Base-by-base conservation (phyloP, 768 basidiomycete species). In the Rickenella mellea region DNA sequence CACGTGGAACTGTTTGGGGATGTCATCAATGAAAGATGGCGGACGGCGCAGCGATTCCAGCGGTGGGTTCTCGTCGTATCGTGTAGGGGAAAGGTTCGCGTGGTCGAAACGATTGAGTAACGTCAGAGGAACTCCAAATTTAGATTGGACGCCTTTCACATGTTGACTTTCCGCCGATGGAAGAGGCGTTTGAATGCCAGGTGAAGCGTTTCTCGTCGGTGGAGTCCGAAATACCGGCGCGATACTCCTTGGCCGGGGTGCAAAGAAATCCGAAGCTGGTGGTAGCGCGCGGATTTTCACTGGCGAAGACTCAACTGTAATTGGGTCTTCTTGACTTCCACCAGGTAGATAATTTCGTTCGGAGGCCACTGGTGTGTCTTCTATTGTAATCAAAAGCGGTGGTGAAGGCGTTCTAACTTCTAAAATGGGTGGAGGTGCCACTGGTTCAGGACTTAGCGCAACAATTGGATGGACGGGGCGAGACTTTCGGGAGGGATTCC, bases 151-250 rank as follows among this genome's bases (percentile, higher is more conserved):
- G 27, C 80, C 80, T 48, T 70, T 75, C 48, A 80, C 68, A 59
- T 85, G 83, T 52, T 82, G 80, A 12, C 61, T 64, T 19, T 63
- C 59, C 35, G 51, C 51, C 48, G 63, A 61, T 24, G 83, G 83
- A 51, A 70, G 73, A 17, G 74, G 73, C 0, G 61, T 65, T 14
- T 46, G 45, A 17, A 39, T 26, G 38, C 38, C 33, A 27, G 28
- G 25, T 14, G 27, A 22, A 38, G 29, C 24, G 25, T 45, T 30
- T 42, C 22, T 49, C 39, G 20, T 40, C 17, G 39, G 41, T 29
- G 47, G 41, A 28, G 9, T 27, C n/a, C 24, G 15, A 11, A 19
- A 28, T 56, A 60, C 12, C 48, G 28, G 41, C 14, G 32, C 21
- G 11, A 24, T 43, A 6, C 42, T n/a, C 14, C 37, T 46, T 22